A percentile compares a stretch with the other conserved stretches of the same genome.
These are phyloP conservation scores for Scheffersomyces titani DNA, from an alignment of 1,139 yeast species.

Conservation along the genomic window DNA sequence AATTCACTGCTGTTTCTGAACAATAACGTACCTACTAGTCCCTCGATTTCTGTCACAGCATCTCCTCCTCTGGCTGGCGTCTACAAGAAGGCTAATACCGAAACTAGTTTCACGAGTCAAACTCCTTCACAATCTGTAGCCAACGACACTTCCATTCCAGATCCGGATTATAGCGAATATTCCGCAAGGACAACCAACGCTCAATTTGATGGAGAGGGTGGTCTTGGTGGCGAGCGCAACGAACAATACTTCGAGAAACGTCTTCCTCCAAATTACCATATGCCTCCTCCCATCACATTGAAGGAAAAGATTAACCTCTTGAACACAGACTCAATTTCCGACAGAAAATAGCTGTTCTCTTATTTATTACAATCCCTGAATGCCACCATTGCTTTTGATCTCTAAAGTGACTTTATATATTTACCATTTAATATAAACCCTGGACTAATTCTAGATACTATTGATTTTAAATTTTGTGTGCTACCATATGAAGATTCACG, in stretches of 20 bases:
- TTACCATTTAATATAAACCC: neutral
- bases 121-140: neutral
- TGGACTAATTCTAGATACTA: neutral
- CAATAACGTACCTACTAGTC: neutral
- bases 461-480: neutral
- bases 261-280: slow-evolving; percentile 7
- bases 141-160: slow-evolving; percentile 1
- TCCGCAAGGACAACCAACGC: slow-evolving; percentile 36
- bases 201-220: slow-evolving; percentile 29
- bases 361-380: neutral
- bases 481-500: neutral
- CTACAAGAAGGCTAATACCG: slow-evolving; percentile 6
- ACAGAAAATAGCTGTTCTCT: neutral
- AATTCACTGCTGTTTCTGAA: neutral
- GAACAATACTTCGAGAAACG: slow-evolving; percentile 8
- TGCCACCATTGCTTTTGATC: neutral
- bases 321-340: slow-evolving; percentile 13
- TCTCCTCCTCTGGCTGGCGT: slow-evolving; percentile 6
- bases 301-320: slow-evolving; percentile 32
- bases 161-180: slow-evolving; percentile 16
- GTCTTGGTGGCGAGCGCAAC: slow-evolving; percentile 8
- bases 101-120: slow-evolving; percentile 5
- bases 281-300: slow-evolving; percentile 28
- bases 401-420: neutral
- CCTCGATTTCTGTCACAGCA: neutral